A percentile compares a stretch with the other conserved stretches of the same genome.
phyloP scores from a whole-genome alignment of 2,329 filamentous ascomycete species.

The Penicillium sp. region DNA sequence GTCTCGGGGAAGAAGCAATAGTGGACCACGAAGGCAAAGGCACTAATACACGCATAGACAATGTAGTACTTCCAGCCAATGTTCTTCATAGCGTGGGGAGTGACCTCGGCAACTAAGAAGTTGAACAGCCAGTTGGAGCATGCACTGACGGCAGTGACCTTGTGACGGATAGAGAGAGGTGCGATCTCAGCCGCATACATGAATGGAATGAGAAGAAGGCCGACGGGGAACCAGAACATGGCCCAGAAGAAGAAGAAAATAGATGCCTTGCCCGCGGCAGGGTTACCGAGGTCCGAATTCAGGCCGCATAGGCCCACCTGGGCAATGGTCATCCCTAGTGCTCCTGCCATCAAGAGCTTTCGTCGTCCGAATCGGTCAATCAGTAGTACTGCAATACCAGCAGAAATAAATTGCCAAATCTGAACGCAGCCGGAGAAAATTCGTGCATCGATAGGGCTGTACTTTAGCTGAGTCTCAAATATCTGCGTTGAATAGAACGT shows the following conservation, averaged over 20 bases:
- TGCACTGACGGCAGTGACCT: conserved; percentile 63
- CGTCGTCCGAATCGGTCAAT: conserved; percentile 48
- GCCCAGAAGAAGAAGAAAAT: conserved; percentile 65
- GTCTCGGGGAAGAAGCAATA: conserved; percentile 49
- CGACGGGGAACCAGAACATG: conserved; percentile 66
- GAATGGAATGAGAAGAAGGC: conserved; percentile 65
- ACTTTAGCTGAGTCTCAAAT: conserved; percentile 31
- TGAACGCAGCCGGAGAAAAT: conserved; percentile 37
- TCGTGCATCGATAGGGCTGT: conserved; percentile 29
- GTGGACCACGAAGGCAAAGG: conserved; percentile 34
- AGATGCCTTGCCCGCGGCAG: conserved; percentile 56
- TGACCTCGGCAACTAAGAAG: conserved; percentile 45
- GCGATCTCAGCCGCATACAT: conserved; percentile 62
- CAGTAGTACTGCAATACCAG: conserved; percentile 29
- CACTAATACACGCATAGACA: conserved; percentile 52
- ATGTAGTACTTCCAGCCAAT: conserved; percentile 58
- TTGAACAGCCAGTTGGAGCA: conserved; percentile 50
- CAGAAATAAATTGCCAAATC: conserved; percentile 34
- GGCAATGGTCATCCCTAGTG: conserved; percentile 28
- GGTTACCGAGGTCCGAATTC: conserved; percentile 43
- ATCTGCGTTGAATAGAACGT: conserved; percentile 42
- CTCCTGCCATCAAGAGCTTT: conserved; percentile 40
- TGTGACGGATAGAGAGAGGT: conserved; percentile 46
- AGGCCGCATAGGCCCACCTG: conserved; percentile 26
- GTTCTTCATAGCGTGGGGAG: conserved; percentile 44